Base-by-base conservation (phyloP, 768 basidiomycete species). In the Trametes coccinea region DNA sequence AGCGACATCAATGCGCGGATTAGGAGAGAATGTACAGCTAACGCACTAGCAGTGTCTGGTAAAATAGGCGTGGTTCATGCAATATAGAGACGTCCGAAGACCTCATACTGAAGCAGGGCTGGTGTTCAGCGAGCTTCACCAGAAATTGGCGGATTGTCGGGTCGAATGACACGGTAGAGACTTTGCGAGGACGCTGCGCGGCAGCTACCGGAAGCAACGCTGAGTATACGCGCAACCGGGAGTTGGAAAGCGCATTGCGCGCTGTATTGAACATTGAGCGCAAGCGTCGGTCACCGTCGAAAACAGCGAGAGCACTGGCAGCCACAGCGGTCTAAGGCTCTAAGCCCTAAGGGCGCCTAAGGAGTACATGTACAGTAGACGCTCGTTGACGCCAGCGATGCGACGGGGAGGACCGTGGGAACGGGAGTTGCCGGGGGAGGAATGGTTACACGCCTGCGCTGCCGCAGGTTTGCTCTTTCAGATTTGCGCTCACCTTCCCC, bases 51-150 rank as follows among this genome's bases (percentile, higher is more conserved):
- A 73, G 54, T 22, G 55, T 59, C 39, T 66, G 64, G 47, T 73
- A 71, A 54, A 70, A 73, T 49, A 69, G 51, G 3, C 50, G 51
- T 33, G 72, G 72, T 37, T 69, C 60, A n/a, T 67, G 66, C 52
- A 73, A 53, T 17, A 73, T 68, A 1, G 64, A 56, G 22, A 73
- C 59, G 44, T 59, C 66, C 5, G 65, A 57, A 14, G 72, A 63
- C 29, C 53, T 59, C 63, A 70, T 66, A 7, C 63, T 48, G 52
- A 67, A 73, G 64, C 69, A 71, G 56, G 72, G 72, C 56, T 73
- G 72, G 22, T 67, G 66, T 30, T 68, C 65, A n/a, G 63, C 64
- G 6, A 70, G 67, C 44, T 62, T 65, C 14, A 56, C 56, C 11
- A 67, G 67, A 53, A 67, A 69, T n/a, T 65, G 66, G 14, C 62